Base-by-base conservation (phyloP, 331 rosid genomes). In the Malus hybrid region DNA sequence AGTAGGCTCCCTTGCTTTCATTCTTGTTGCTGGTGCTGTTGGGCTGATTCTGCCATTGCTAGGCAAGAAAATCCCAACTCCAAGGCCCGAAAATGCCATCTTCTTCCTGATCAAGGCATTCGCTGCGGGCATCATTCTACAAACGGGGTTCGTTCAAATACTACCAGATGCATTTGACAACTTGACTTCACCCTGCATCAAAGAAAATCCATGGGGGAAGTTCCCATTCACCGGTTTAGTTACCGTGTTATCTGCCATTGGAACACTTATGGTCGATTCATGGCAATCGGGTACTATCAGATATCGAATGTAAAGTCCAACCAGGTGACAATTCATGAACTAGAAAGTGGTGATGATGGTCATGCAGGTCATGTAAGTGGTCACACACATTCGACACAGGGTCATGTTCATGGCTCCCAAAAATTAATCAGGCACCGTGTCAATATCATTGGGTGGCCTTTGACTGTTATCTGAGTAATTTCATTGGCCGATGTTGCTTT, bases 31-130 rank as follows among this genome's bases (percentile, higher is more conserved):
- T 6, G 93, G 96, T 4, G 87, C 90, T 11, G 79, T 85, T 19
- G 98, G 96, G 5, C 96, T 90, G 15, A 77, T 77, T 44, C 88
- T 90, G 4, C 94, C 97, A 5, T 72, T 88, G 56, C 1, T 87
- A 48, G 84, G 94, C 85, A 84, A 85, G 82, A 87, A 42, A 74
- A 78, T 93, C 34, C 95, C 88, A 26, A 10, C 76, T 5, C 63
- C 90, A 4, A 77, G 72, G 3, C 96, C 95, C 3, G 79, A 88
- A 77, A 83, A 80, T 2, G 86, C 89, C 68, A 71, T 83, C 0
- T 93, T 93, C 65, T 88, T 87, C 91, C 72, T 87, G 85, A 77
- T 90, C 19, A 93, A 86, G 64, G 96, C 95, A 12, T 93, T 93
- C 9, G 96, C 98, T 1, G 96, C 96, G 0, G 96, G 96, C 9